These are phyloP conservation scores for Panus rudis DNA, from an alignment of 768 basidiomycete genomes.

Conservation along the genomic window DNA sequence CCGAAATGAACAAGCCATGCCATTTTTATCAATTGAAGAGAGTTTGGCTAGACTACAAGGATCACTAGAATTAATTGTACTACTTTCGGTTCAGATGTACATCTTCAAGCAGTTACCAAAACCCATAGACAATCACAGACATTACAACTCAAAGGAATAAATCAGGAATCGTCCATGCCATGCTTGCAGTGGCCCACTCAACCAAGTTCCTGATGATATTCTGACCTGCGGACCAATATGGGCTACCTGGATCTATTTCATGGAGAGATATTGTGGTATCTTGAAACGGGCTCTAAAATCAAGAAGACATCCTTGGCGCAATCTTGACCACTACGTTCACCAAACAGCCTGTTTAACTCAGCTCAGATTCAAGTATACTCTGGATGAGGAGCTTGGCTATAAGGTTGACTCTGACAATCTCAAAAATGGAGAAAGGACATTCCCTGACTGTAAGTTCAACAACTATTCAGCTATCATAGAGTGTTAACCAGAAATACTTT, in stretches of 20 bases:
- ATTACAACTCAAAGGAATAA: too few species aligned
- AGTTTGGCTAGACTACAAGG: too few species aligned
- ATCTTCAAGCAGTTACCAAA: too few species aligned
- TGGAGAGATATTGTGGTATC: constrained; percentile 3
- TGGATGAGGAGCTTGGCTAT: background rate
- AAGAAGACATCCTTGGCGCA: constrained; percentile 1
- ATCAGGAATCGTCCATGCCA: too few species aligned
- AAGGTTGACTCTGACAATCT: too few species aligned
- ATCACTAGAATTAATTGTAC: too few species aligned
- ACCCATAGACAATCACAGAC: too few species aligned
- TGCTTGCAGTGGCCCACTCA: too few species aligned
- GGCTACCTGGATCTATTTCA: background rate
- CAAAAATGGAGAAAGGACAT: background rate
- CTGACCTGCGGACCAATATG: background rate
- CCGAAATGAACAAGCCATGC: too few species aligned
- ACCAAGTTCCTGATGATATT: constrained; percentile 1
- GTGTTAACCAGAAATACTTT: background rate
- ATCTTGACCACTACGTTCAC: background rate
- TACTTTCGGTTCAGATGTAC: too few species aligned
- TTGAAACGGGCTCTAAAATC: constrained; percentile 1
- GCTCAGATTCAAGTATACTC: background rate
- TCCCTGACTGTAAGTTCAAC: constrained; percentile 1
- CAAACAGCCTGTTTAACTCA: background rate
- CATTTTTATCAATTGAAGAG: too few species aligned
- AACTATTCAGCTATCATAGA: too few species aligned